phyloP scores from a whole-genome alignment of 331 rosid genomes.

The Quercus phellos region DNA sequence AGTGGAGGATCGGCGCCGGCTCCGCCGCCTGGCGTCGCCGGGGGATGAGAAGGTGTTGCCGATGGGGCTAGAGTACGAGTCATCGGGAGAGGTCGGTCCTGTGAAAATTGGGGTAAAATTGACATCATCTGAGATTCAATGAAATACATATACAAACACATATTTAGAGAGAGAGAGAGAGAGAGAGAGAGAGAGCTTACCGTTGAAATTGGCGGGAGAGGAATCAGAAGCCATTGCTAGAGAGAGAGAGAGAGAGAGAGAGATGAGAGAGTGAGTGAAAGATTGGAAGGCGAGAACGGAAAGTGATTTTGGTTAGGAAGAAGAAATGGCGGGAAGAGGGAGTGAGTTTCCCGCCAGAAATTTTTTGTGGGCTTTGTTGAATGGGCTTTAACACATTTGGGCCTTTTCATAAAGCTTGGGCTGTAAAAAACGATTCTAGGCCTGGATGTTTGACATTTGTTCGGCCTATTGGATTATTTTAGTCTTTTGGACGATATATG shows the following conservation, averaged over 20 bases:
- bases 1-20: constrained; percentile 52
- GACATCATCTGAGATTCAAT: background rate
- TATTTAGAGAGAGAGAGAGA: background rate
- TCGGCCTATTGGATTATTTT: too few species aligned
- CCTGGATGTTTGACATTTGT: background rate
- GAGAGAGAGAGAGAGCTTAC: constrained; percentile 16
- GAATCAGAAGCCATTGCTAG: constrained; percentile 53
- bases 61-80: constrained; percentile 76
- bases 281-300: background rate
- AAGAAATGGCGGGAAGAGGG: constrained; percentile 32
- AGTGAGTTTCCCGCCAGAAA: constrained; percentile 40
- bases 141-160: background rate
- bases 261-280: constrained; percentile 15
- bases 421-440: background rate
- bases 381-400: background rate
- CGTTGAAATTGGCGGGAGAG: constrained; percentile 33
- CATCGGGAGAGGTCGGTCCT: constrained; percentile 87
- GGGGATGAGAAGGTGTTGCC: constrained; percentile 80
- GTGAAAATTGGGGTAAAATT: constrained; percentile 3
- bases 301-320: background rate
- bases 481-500: too few species aligned
- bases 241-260: constrained; percentile 15
- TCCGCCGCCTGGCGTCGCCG: constrained; percentile 35
- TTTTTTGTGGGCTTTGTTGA: constrained; percentile 13
- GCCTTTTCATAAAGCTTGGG: background rate